phyloP scores from a whole-genome alignment of 2,329 filamentous ascomycete genomes.

The Trichoderma sp. region DNA sequence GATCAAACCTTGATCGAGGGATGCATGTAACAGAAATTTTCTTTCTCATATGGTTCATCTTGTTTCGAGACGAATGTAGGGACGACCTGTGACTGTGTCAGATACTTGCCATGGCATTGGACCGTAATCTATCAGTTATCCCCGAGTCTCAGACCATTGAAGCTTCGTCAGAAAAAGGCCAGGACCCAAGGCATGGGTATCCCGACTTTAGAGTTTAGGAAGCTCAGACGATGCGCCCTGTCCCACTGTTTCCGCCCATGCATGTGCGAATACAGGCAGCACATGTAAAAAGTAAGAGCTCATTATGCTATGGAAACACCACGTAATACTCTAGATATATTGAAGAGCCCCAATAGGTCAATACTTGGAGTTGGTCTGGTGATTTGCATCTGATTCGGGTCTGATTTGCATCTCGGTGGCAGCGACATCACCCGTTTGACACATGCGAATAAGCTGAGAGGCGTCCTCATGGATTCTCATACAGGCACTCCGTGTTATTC shows the following conservation, averaged over 20 bases:
- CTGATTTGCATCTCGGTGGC: neutral
- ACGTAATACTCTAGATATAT: neutral
- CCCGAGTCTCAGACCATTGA: constrained; percentile 12
- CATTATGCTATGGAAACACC: neutral
- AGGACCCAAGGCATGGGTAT: constrained; percentile 9
- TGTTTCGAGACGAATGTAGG: neutral
- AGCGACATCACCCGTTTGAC: neutral
- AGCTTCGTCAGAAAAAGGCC: constrained; percentile 16
- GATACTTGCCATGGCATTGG: neutral
- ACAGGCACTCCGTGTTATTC: neutral
- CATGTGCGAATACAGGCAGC: neutral
- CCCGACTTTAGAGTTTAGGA: neutral
- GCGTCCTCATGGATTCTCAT: neutral
- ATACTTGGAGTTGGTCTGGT: neutral
- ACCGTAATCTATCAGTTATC: neutral
- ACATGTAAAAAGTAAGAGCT: neutral
- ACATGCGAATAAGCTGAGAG: constrained; percentile 19
- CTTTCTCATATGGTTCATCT: neutral
- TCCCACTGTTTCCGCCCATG: neutral
- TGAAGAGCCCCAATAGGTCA: neutral
- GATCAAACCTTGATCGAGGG: neutral
- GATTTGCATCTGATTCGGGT: neutral
- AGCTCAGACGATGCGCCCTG: constrained; percentile 11
- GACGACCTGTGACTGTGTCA: neutral
- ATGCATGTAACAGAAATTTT: neutral